phyloP scores from a whole-genome alignment of 164 flowering plant genomes.

The Chloranthus sessilifolius region DNA sequence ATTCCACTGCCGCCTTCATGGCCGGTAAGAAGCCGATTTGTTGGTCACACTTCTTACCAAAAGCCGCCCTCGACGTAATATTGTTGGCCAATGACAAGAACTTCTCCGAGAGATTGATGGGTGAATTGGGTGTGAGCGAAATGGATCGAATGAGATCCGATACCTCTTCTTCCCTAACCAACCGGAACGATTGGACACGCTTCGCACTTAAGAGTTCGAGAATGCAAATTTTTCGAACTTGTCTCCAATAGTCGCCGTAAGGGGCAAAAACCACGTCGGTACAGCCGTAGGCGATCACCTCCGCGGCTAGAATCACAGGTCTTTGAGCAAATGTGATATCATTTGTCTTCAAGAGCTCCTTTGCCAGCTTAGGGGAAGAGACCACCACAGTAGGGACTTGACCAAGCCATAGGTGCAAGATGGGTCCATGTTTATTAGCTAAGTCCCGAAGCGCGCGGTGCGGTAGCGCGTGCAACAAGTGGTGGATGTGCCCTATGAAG shows the following conservation, averaged over 20 bases:
- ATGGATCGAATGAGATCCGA: constrained; percentile 15
- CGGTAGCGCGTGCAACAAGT: constrained; percentile 16
- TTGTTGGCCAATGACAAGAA: constrained; percentile 12
- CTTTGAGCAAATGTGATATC: constrained; percentile 20
- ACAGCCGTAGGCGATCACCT: constrained; percentile 9
- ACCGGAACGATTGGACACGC: constrained; percentile 22
- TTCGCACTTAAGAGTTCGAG: constrained; percentile 27
- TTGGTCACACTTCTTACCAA: constrained; percentile 21
- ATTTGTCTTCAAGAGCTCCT: constrained; percentile 21
- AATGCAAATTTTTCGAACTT: constrained; percentile 26
- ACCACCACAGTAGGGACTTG: constrained; percentile 15
- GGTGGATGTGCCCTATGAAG: constrained; percentile 29
- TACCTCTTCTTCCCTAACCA: constrained; percentile 22
- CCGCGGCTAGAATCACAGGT: constrained; percentile 3
- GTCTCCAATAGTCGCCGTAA: constrained; percentile 31
- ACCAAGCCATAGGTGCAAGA: constrained; percentile 30
- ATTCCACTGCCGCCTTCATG: background rate
- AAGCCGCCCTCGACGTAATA: constrained; percentile 17
- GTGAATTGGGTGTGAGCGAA: background rate
- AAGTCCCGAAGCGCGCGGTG: constrained; percentile 16
- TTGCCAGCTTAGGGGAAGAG: constrained; percentile 22
- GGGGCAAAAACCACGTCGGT: constrained; percentile 18
- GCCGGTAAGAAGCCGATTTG: constrained; percentile 10
- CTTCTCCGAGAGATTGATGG: constrained; percentile 19
- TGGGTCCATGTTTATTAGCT: constrained; percentile 25